These are phyloP conservation scores for Macroventuria anomochaeta DNA, from an alignment of 2,329 filamentous ascomycete genomes.

Conservation along the genomic window DNA sequence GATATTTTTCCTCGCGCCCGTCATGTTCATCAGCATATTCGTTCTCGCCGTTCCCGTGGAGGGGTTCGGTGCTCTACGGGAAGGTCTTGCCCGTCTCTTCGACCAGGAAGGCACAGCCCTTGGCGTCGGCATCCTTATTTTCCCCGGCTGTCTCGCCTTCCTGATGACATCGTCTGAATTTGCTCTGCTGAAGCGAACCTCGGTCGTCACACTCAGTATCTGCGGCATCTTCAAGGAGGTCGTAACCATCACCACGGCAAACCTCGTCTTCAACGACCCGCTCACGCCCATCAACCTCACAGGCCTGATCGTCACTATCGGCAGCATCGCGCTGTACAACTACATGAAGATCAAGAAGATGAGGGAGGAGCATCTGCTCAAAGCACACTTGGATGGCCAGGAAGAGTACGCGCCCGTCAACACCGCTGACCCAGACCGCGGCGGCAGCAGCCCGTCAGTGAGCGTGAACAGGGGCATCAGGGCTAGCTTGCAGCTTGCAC, in stretches of 20 bases:
- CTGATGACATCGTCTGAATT: slow-evolving; percentile 97
- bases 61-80: slow-evolving; percentile 71
- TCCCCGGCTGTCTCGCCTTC: slow-evolving; percentile 90
- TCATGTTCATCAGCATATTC: slow-evolving; percentile 90
- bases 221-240: slow-evolving; percentile 99
- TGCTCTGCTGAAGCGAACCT: slow-evolving; percentile 90
- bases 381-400: slow-evolving; percentile 52
- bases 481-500: slow-evolving; percentile 48
- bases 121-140: slow-evolving; percentile 77
- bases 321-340: slow-evolving; percentile 88
- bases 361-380: slow-evolving; percentile 72
- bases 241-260: slow-evolving; percentile 88
- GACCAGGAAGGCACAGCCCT: slow-evolving; percentile 71
- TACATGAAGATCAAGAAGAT: slow-evolving; percentile 93
- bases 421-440: slow-evolving; percentile 39
- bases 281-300: slow-evolving; percentile 87
- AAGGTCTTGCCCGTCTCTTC: slow-evolving; percentile 69
- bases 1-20: slow-evolving; percentile 95
- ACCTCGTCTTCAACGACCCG: slow-evolving; percentile 84
- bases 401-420: slow-evolving; percentile 48
- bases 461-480: slow-evolving; percentile 39
- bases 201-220: slow-evolving; percentile 93
- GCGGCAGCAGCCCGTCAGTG: slow-evolving; percentile 11
- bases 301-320: slow-evolving; percentile 86
- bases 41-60: slow-evolving; percentile 85